phyloP scores from a whole-genome alignment of 176 grass and related monocot genomes.

The Zea luxurians region DNA sequence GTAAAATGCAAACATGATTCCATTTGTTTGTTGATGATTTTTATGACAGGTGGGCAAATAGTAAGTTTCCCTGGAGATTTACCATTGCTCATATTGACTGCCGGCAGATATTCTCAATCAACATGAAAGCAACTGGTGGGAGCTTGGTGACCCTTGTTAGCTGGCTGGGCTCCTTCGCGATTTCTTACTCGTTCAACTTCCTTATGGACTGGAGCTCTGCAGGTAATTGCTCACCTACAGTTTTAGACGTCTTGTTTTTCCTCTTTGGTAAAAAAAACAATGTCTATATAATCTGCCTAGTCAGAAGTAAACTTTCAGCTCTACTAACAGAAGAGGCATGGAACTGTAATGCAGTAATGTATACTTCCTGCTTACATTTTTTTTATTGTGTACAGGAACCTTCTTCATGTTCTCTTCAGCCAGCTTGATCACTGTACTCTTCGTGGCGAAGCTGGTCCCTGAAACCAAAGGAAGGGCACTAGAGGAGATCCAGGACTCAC shows the following conservation, averaged over 20 bases:
- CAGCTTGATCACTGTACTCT: slow-evolving; percentile 58
- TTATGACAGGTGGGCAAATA: not conserved
- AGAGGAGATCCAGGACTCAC: slow-evolving; percentile 70
- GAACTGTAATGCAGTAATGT: not conserved
- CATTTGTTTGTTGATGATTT: slow-evolving; percentile 1
- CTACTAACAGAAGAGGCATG: not conserved
- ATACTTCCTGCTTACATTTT: slow-evolving; percentile 5
- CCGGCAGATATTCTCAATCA: slow-evolving; percentile 73
- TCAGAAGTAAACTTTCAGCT: not conserved
- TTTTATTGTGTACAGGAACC: slow-evolving; percentile 45
- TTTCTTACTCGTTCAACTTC: slow-evolving; percentile 73
- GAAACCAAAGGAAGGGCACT: slow-evolving; percentile 84
- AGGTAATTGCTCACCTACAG: slow-evolving; percentile 45
- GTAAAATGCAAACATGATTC: slow-evolving; percentile 27
- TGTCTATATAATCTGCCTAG: not conserved
- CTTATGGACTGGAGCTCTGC: slow-evolving; percentile 75
- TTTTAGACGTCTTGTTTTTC: not conserved
- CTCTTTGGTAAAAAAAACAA: not conserved
- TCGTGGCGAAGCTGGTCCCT: slow-evolving; percentile 62
- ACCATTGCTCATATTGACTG: not conserved
- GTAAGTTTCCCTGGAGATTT: not conserved
- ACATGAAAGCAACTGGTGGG: slow-evolving; percentile 84
- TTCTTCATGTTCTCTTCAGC: slow-evolving; percentile 76
- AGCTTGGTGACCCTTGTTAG: slow-evolving; percentile 73
- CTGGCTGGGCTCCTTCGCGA: slow-evolving; percentile 66